Conservation (phyloP, 768 basidiomycete species). For the Hemileccinum rubropunctum region DNA sequence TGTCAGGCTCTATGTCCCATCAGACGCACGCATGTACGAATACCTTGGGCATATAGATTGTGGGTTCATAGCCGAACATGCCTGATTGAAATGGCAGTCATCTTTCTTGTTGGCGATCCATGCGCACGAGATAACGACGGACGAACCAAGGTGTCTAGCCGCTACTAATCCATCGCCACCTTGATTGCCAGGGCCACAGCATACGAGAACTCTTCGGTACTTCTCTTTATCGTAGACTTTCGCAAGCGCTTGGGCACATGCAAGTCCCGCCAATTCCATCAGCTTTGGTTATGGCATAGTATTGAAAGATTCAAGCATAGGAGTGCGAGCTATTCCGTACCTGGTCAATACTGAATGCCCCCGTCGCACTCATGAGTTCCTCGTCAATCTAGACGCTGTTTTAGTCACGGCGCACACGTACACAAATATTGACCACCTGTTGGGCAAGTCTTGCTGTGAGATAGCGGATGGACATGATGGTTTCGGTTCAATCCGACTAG, state of each 20-base stretch:
- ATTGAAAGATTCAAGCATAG: neutral
- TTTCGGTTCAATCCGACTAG: too few species aligned
- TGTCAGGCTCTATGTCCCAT: neutral
- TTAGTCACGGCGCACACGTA: neutral
- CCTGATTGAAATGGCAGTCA: slow-evolving; percentile 40
- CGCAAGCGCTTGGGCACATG: slow-evolving; percentile 86
- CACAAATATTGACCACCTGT: slow-evolving; percentile 45
- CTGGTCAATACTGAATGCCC: slow-evolving; percentile 95
- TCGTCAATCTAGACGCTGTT: slow-evolving; percentile 73
- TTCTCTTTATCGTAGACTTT: slow-evolving; percentile 68
- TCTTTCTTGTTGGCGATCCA: neutral
- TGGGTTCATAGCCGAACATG: slow-evolving; percentile 89
- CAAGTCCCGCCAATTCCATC: slow-evolving; percentile 95
- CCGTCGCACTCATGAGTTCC: slow-evolving; percentile 84
- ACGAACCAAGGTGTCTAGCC: slow-evolving; percentile 84
- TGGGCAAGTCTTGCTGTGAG: slow-evolving; percentile 73
- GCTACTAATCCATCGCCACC: slow-evolving; percentile 97
- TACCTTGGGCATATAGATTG: slow-evolving; percentile 93
- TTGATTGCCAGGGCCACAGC: slow-evolving; percentile 97
- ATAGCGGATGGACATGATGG: slow-evolving; percentile 56
- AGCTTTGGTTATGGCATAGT: slow-evolving; percentile 46
- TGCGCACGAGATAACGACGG: neutral
- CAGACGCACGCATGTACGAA: neutral
- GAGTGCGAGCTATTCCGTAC: slow-evolving; percentile 34
- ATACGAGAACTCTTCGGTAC: slow-evolving; percentile 82